These are phyloP conservation scores for Fusarium sp. DNA, from an alignment of 2,329 filamentous ascomycete genomes.

Conservation along the genomic window DNA sequence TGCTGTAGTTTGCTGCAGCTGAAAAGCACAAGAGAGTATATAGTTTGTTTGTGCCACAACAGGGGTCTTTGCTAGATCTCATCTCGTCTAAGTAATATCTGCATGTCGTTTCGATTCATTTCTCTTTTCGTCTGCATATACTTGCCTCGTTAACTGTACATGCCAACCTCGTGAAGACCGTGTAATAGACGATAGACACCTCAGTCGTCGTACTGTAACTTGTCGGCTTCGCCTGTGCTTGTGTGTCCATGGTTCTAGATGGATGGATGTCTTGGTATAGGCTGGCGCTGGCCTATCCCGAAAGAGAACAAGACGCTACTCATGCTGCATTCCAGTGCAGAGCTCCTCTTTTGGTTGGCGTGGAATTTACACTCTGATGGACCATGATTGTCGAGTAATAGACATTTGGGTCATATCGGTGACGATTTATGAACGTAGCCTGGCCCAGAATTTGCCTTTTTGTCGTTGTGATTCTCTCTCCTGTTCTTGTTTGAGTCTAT, in stretches of 20 bases:
- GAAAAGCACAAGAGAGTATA: neutral
- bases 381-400: constrained; percentile 16
- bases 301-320: constrained; percentile 11
- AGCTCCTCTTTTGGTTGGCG: constrained; percentile 24
- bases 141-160: neutral
- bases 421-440: neutral
- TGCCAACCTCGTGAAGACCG: neutral
- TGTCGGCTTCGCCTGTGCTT: constrained; percentile 9
- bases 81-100: constrained; percentile 19
- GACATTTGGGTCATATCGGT: constrained; percentile 10
- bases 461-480: neutral
- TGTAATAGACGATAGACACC: neutral
- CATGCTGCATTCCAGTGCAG: constrained; percentile 30
- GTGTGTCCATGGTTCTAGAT: constrained; percentile 2
- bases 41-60: neutral
- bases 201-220: neutral
- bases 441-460: neutral
- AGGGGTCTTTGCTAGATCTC: neutral
- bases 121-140: constrained; percentile 1
- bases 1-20: neutral
- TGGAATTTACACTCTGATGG: constrained; percentile 24
- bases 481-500: constrained; percentile 9
- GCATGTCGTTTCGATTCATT: constrained; percentile 23
- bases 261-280: constrained; percentile 7
- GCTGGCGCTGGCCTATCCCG: constrained; percentile 11